phyloP scores from a whole-genome alignment of 345 rosid species.

The Gossypium turneri region DNA sequence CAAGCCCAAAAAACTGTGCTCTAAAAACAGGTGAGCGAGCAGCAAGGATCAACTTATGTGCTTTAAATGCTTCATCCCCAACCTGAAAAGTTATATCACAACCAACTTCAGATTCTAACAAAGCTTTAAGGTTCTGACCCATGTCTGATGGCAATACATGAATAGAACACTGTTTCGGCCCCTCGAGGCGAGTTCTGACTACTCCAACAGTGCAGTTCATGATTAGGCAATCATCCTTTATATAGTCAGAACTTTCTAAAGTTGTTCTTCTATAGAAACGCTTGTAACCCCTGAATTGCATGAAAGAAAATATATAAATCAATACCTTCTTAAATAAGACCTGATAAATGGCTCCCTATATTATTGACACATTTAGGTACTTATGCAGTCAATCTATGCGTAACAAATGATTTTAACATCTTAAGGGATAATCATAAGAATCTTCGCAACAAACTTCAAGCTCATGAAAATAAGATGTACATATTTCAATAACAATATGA shows the following conservation, averaged over 20 bases:
- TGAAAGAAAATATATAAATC: conserved; percentile 5
- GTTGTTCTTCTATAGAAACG: conserved; percentile 71
- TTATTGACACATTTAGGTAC: background rate
- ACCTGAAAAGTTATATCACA: conserved; percentile 73
- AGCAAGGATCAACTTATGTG: conserved; percentile 84
- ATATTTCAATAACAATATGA: background rate
- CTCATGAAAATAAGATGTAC: background rate
- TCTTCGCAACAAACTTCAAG: background rate
- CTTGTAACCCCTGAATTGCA: conserved; percentile 81
- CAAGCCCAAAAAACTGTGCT: conserved; percentile 88
- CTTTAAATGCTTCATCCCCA: conserved; percentile 70
- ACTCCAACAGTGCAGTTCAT: conserved; percentile 92
- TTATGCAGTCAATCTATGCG: background rate
- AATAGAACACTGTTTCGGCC: conserved; percentile 60
- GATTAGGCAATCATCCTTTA: conserved; percentile 77
- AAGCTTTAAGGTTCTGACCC: conserved; percentile 62
- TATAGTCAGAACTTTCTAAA: conserved; percentile 71
- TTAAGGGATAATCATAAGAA: background rate
- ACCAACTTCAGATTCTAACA: conserved; percentile 73
- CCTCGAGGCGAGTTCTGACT: conserved; percentile 69
- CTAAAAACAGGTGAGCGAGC: conserved; percentile 92
- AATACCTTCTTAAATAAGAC: background rate
- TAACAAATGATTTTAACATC: background rate
- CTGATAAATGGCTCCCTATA: background rate
- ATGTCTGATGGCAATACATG: conserved; percentile 64